Evolutionary conservation across 192 early-diverging fungal species (phyloP), one percentile per base, ranked within the genome.

Genomic region (Dimargaris cristalligena): DNA sequence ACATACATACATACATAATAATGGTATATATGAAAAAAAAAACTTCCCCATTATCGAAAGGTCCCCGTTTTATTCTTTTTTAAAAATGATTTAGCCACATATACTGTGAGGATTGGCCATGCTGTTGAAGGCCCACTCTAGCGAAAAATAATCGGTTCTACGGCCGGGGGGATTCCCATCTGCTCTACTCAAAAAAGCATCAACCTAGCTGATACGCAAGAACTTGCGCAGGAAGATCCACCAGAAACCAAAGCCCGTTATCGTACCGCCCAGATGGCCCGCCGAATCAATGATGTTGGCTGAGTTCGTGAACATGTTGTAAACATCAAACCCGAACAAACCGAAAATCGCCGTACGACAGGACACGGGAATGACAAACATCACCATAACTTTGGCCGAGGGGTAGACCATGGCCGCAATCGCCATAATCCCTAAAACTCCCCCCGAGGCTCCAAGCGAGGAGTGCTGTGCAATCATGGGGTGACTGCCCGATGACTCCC

Each of bases 231-330:
- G 58, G 0, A 62, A 57, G 63, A 71, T 66, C 72, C 72, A 75
- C 68, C 72, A 75, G 66, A 72, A 75, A 30, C 59, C 74, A 18
- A 70, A 33, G 3, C 63, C 74, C 6, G 68, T 68, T 13, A 62
- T 52, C 31, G 71, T 68, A 16, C 74, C 74, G 62, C 74, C 74
- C 29, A 75, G 58, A 66, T 75, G 74, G 4, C 74, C 74, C 0
- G 74, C 74, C n/a, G 68, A 68, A 55, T 75, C 74, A 35, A 67
- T 52, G 32, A 44, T 61, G 6, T 63, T 61, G 49, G 50, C 57
- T 1, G 44, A 31, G 29, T 51, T 44, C 44, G 35, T 41, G 47
- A 67, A 20, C 38, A 70, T 51, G 25, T 64, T 63, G 57, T 45
- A 61, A 32, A 72, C 29, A 31, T 75, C 74, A 65, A 64, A 75